Evolutionary conservation across 2,329 filamentous ascomycete genomes (phyloP).

Genomic region (Ascochyta viciae-villosae): DNA sequence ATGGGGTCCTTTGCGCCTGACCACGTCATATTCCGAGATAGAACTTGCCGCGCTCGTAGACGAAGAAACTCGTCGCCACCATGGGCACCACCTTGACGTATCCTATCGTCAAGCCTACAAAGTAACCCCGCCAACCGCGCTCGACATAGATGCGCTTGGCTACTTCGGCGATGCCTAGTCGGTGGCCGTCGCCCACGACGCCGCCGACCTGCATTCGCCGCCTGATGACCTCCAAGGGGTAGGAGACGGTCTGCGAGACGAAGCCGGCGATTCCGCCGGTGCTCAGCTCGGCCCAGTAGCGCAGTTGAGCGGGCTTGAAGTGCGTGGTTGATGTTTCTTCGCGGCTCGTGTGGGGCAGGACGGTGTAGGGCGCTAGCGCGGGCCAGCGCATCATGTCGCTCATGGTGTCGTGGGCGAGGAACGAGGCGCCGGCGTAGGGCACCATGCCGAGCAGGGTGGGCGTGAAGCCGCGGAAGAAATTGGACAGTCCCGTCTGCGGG

Average conservation of each 20-base stretch:
- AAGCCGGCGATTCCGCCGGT: constrained; percentile 87
- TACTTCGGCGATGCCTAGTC: constrained; percentile 80
- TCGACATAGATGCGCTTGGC: constrained; percentile 76
- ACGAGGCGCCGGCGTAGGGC: constrained; percentile 94
- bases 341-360: constrained; percentile 66
- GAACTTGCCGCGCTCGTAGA: constrained; percentile 70
- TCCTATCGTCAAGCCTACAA: constrained; percentile 90
- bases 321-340: constrained; percentile 48
- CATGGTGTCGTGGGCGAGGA: constrained; percentile 90
- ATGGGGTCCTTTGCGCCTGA: neutral
- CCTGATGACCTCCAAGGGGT: constrained; percentile 91
- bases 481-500: constrained; percentile 74
- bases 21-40: constrained; percentile 56
- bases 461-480: constrained; percentile 95
- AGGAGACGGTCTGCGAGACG: constrained; percentile 89
- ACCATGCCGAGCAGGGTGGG: constrained; percentile 94
- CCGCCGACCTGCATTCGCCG: constrained; percentile 96
- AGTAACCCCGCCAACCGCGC: constrained; percentile 81
- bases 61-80: constrained; percentile 75
- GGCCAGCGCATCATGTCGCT: constrained; percentile 82
- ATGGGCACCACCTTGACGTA: constrained; percentile 95
- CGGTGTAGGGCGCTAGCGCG: constrained; percentile 73
- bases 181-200: constrained; percentile 86
- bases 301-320: constrained; percentile 72
- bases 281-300: constrained; percentile 84